These are phyloP conservation scores for Monosporascus sp. DNA, from an alignment of 2,329 filamentous ascomycete genomes.

Conservation along the genomic window DNA sequence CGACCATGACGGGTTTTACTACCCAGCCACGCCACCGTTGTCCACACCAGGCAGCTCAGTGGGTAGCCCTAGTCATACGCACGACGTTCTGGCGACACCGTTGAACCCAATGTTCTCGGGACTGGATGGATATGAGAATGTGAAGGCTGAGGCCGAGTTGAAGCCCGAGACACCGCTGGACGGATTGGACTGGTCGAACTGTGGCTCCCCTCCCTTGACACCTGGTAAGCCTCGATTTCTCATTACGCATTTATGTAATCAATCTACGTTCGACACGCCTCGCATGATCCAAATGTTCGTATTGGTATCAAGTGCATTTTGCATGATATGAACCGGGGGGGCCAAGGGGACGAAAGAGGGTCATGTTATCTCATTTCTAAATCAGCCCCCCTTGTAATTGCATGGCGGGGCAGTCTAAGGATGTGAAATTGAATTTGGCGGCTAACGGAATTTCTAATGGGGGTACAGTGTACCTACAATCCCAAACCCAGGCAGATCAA, in stretches of 20 bases:
- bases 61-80: conserved; percentile 72
- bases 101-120: conserved; percentile 74
- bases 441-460: conserved; percentile 17
- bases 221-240: conserved; percentile 64
- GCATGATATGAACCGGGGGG: neutral
- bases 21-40: conserved; percentile 81
- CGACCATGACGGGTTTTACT: conserved; percentile 59
- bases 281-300: neutral
- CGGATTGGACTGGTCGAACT: conserved; percentile 69
- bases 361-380: neutral
- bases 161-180: conserved; percentile 69
- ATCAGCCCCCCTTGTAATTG: neutral
- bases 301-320: neutral
- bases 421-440: conserved; percentile 6
- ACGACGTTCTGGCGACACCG: conserved; percentile 75
- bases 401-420: conserved; percentile 6
- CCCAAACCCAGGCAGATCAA: conserved; percentile 38
- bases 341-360: neutral
- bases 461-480: conserved; percentile 25
- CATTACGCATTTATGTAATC: conserved; percentile 1
- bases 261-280: neutral
- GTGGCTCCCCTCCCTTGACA: conserved; percentile 79
- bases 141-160: conserved; percentile 68
- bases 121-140: conserved; percentile 58
- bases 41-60: conserved; percentile 80